phyloP scores from a whole-genome alignment of 1,284 basidiomycete genomes.

The Pholiota adiposa region DNA sequence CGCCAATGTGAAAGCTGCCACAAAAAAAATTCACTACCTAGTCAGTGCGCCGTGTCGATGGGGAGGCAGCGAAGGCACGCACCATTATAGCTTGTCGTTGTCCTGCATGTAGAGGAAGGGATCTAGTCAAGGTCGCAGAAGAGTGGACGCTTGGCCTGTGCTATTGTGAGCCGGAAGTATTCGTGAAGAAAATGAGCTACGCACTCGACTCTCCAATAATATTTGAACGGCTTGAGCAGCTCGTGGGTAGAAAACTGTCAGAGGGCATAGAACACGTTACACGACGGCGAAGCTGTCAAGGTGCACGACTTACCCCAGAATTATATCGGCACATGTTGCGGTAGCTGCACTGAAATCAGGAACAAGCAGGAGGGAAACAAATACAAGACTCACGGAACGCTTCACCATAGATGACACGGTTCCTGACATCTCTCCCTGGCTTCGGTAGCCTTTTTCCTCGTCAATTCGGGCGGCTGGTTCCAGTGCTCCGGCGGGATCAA shows the following conservation, averaged over 20 bases:
- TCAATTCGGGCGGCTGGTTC: constrained; percentile 87
- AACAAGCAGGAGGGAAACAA: no score
- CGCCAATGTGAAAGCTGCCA: constrained; percentile 83
- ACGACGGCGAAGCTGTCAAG: background rate
- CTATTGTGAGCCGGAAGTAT: no score
- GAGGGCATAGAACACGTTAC: background rate
- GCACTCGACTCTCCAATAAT: constrained; percentile 91
- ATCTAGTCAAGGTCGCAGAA: constrained; percentile 89
- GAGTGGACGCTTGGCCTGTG: constrained; percentile 81
- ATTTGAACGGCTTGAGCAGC: constrained; percentile 80
- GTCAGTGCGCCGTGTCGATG: background rate
- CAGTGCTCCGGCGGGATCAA: constrained; percentile 83
- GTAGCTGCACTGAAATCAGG: constrained; percentile 40
- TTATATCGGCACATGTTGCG: constrained; percentile 97
- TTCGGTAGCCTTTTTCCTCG: constrained; percentile 71
- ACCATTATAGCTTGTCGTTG: constrained; percentile 85
- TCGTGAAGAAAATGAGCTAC: constrained; percentile 46
- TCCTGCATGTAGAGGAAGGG: constrained; percentile 92
- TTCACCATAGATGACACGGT: constrained; percentile 89
- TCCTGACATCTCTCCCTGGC: constrained; percentile 77
- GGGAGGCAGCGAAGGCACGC: constrained; percentile 18
- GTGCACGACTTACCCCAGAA: constrained; percentile 84
- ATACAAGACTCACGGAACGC: constrained; percentile 27
- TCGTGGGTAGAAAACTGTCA: constrained; percentile 87
- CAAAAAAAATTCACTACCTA: no score